A percentile compares a stretch with the other conserved stretches of the same genome.
These are phyloP conservation scores for Santalum album DNA, from an alignment of 164 flowering plant species.

Conservation along the genomic window DNA sequence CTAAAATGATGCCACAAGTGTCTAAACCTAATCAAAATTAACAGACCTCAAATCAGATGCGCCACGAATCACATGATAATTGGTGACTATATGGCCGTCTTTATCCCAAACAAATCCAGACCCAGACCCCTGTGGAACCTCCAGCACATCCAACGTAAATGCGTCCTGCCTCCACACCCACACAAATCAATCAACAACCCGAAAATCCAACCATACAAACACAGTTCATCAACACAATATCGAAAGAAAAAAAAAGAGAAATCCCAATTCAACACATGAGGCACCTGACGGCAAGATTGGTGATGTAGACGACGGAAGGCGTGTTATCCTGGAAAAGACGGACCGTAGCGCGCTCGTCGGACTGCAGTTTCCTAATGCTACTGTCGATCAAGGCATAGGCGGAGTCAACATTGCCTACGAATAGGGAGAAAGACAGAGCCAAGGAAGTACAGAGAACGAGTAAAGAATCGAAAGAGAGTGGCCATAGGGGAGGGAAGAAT, in stretches of 20 bases:
- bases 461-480: slow-evolving; percentile 29
- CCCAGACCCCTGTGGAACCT: slow-evolving; percentile 97
- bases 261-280: not conserved
- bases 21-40: not conserved
- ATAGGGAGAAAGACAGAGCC: slow-evolving; percentile 50
- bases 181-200: slow-evolving; percentile 7
- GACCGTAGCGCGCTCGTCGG: slow-evolving; percentile 94
- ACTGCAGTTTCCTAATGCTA: slow-evolving; percentile 65
- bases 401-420: slow-evolving; percentile 47
- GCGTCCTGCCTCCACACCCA: slow-evolving; percentile 74
- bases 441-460: slow-evolving; percentile 52
- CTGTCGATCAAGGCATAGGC: slow-evolving; percentile 77
- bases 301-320: slow-evolving; percentile 95
- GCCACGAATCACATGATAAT: slow-evolving; percentile 95
- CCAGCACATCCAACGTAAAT: slow-evolving; percentile 86
- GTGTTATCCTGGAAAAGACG: slow-evolving; percentile 87
- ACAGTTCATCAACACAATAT: no score
- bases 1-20: no score
- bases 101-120: slow-evolving; percentile 96
- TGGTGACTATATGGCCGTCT: slow-evolving; percentile 82
- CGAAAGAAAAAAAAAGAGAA: not conserved
- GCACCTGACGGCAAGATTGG: slow-evolving; percentile 83
- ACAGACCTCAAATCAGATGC: slow-evolving; percentile 97
- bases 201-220: not conserved
- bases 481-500: not conserved